These are phyloP conservation scores for Fistulinella cinereoalba DNA, from an alignment of 1,284 basidiomycete species.

Conservation along the genomic window DNA sequence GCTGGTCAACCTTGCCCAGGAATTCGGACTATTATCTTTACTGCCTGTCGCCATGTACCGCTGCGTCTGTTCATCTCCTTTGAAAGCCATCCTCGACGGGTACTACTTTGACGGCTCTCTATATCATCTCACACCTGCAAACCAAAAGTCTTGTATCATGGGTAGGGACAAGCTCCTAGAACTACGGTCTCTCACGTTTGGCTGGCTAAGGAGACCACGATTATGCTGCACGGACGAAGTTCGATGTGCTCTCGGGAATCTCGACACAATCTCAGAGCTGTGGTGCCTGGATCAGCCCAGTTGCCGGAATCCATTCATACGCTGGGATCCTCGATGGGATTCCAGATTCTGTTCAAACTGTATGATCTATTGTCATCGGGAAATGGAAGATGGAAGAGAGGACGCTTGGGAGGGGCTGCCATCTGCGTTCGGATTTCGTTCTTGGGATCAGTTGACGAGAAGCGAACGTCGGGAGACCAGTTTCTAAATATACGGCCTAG, in stretches of 20 bases:
- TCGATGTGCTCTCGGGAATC: constrained; percentile 21
- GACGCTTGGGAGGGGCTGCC: constrained; percentile 24
- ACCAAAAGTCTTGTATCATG: constrained; percentile 28
- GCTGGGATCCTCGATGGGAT: constrained; percentile 25
- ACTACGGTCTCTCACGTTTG: constrained; percentile 19
- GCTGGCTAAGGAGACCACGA: constrained; percentile 17
- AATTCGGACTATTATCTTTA: constrained; percentile 23
- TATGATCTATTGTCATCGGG: constrained; percentile 22
- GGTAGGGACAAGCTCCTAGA: constrained; percentile 26
- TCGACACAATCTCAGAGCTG: constrained; percentile 20
- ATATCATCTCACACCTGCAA: constrained; percentile 17
- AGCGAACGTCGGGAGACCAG: constrained; percentile 7
- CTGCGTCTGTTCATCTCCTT: constrained; percentile 19
- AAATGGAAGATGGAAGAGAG: constrained; percentile 27
- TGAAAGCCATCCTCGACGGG: constrained; percentile 23
- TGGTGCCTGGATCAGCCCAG: constrained; percentile 18
- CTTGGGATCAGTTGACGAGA: constrained; percentile 15
- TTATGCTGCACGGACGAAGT: constrained; percentile 20
- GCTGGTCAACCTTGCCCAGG: constrained; percentile 25
- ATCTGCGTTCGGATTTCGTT: constrained; percentile 21
- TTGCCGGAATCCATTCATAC: constrained; percentile 23
- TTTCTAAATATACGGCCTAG: constrained; percentile 1
- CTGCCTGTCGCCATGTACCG: constrained; percentile 28
- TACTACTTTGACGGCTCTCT: constrained; percentile 19
- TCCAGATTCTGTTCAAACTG: constrained; percentile 23